Conservation (phyloP, 768 basidiomycete genomes). For the Termitomyces sp. region DNA sequence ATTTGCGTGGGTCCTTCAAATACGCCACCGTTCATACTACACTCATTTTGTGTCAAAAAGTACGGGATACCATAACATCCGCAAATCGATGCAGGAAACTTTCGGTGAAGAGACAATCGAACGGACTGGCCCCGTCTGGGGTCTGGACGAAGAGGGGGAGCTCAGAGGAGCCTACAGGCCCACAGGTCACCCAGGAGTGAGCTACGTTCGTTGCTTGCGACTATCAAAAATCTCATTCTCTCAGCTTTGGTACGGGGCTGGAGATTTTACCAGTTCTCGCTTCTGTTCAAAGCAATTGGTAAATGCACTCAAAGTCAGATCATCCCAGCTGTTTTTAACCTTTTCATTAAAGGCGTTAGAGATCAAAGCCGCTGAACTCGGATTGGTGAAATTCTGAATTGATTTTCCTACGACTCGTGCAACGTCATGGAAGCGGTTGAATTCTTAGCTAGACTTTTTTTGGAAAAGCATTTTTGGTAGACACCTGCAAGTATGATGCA, state of each 20-base stretch:
- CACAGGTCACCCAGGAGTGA: conserved; percentile 39
- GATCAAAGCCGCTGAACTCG: conserved; percentile 32
- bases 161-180: conserved; percentile 32
- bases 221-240: background rate
- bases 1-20: conserved; percentile 31
- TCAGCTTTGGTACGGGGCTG: conserved; percentile 39
- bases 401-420: too few relatives aligned
- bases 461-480: background rate
- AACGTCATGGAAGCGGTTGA: background rate
- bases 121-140: conserved; percentile 29
- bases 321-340: too few relatives aligned
- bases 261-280: conserved; percentile 30
- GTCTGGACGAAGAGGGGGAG: conserved; percentile 41
- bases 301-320: conserved; percentile 1
- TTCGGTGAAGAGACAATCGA: conserved; percentile 34
- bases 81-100: conserved; percentile 23
- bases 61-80: conserved; percentile 27
- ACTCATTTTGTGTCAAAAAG: conserved; percentile 1
- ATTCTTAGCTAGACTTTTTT: background rate
- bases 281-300: conserved; percentile 36
- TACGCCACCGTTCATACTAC: background rate
- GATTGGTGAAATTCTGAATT: conserved; percentile 4
- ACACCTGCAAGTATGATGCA: background rate
- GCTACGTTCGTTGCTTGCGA: background rate
- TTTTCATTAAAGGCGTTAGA: conserved; percentile 25